Base-by-base conservation (phyloP, 208 protist species). In the Trypanosoma rangeli region DNA sequence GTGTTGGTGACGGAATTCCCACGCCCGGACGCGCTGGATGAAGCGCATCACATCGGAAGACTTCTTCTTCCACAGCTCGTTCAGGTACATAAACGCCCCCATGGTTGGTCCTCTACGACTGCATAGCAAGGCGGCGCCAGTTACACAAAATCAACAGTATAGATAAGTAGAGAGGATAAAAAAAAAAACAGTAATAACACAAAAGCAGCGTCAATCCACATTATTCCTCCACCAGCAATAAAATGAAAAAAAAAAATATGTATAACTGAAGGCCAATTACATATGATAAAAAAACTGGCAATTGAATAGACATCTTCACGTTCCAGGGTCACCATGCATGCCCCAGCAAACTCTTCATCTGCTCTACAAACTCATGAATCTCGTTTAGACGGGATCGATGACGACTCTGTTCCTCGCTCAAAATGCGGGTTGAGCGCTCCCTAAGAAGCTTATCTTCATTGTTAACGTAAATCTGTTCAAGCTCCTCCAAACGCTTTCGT, bases 31-130 rank as follows among this genome's bases (percentile, higher is more conserved):
- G 74, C 99, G 96, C 70, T 97, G 87, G 52, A 99, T 92, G 95
- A 99, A 99, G 82, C 98, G 96, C 80, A 99, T 93, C 77, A 98
- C 98, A 94, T 99, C 99, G 85, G 94, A 99, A 94, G 99, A 99
- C 92, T 99, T 99, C 87, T 99, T 99, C 85, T 97, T 98, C 96
- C 97, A 99, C 42, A 99, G 83, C 89, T 99, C 99, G 64, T 99
- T 94, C 78, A 99, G 70, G 86, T 99, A 99, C 90, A 99, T 99
- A 94, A 99, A 99, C 59, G 98, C 98, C 59, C 99, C 99, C 98
- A 98, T 99, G 46, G 37, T 89, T 71, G 64, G 61, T 64, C 44
- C 54, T 74, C 69, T 68, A 73, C 68, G 28, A 56, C 42, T 61
- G n/a, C 33, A 57, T 55, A 49, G 31, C 56, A 48, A 53, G 1